These are phyloP conservation scores for Aurinia saxatilis DNA, from an alignment of 345 rosid species.

Conservation along the genomic window DNA sequence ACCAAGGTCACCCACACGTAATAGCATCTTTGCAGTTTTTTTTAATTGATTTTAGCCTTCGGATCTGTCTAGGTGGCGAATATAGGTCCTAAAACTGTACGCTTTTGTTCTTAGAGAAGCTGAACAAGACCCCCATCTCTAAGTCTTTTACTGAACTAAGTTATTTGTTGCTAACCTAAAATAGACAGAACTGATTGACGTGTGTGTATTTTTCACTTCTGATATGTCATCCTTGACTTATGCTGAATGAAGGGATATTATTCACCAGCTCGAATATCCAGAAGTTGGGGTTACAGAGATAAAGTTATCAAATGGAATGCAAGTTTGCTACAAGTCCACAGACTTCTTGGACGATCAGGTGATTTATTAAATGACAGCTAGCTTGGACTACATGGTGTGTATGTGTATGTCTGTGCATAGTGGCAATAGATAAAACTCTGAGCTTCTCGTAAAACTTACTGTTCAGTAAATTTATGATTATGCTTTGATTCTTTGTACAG, in stretches of 20 bases:
- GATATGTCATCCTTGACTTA: conserved; percentile 25
- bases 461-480: conserved; percentile 7
- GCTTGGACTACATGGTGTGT: background rate
- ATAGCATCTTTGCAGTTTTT: conserved; percentile 6
- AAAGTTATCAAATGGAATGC: conserved; percentile 78
- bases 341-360: conserved; percentile 95
- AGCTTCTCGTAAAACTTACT: background rate
- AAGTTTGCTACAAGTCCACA: conserved; percentile 73
- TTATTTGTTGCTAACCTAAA: background rate
- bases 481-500: conserved; percentile 30
- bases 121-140: background rate
- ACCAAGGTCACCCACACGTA: background rate
- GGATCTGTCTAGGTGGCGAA: background rate
- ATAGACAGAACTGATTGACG: background rate
- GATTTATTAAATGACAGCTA: conserved; percentile 11
- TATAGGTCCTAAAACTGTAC: background rate
- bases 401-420: background rate
- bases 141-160: background rate
- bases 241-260: conserved; percentile 43
- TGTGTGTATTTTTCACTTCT: background rate
- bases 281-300: conserved; percentile 78
- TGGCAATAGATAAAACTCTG: background rate
- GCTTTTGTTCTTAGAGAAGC: conserved; percentile 1
- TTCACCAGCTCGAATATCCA: conserved; percentile 48
- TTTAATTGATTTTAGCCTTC: conserved; percentile 6